Base-by-base conservation (phyloP, 1,284 basidiomycete species). In the Cerioporus squamosus region DNA sequence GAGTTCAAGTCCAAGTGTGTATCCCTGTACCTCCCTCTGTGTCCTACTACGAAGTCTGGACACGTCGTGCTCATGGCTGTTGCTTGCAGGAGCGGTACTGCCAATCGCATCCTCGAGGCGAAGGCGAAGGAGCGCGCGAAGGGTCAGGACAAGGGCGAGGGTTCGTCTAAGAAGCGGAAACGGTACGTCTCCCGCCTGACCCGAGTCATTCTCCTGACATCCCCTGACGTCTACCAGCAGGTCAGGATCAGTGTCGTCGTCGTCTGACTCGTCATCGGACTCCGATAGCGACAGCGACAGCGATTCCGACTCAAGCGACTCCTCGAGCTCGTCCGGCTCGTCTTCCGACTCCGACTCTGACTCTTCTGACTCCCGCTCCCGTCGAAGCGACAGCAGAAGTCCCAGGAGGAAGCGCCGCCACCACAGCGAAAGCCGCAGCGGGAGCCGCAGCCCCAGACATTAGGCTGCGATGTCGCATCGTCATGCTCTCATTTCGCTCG, bases 1-100 rank as follows among this genome's bases (percentile, higher is more conserved):
- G 91, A 93, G 71, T 91, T 93, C 73, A 91, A 85, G 78, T 83
- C 75, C 63, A 88, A 88, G 91, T 91, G 57, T 42, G 82, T 79
- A 24, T 22, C 17, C 33, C 3, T 36, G 14, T 46, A 51, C 39
- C 23, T 24, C 10, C 7, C 14, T 39, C 22, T 20, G 22, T 10
- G 26, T 29, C 26, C 5, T 9, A 6, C 6, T 29, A 9, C 26
- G 26, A 9, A 9, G 40, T 31, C 5, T 10, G 14, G 2, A 29
- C 47, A 42, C 36, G 44, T 43, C 43, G 60, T 33, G 45, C 56
- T 60, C 44, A 6, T 62, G 17, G n/a, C n/a, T 23, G 15, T 44
- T 10, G 14, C 10, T 12, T 12, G 18, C 26, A 91, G 89, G 70
- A 80, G 72, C 22, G 90, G 90, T 2, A 86, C 82, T 12, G 90